Evolutionary conservation across 768 basidiomycete species (phyloP), one percentile per base, ranked within the genome.

Genomic region (Tremella mesenterica): DNA sequence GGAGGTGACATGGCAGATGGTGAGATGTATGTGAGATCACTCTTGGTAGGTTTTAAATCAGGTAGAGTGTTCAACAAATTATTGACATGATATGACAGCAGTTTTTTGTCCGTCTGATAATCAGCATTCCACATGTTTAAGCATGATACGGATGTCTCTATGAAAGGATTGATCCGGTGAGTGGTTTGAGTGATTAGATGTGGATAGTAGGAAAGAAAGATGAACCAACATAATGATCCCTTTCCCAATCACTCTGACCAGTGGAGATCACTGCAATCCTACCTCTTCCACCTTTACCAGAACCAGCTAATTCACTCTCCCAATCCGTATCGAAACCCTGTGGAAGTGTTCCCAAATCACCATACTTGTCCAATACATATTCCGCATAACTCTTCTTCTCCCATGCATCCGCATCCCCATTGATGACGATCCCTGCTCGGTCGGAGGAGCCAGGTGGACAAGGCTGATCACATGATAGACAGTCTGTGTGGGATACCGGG

Each of bases 191-290:
- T 29, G 43, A 28, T 34, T 27, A n/a, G 1, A 27, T 56, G 2
- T 16, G 25, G n/a, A n/a, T n/a, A n/a, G n/a, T n/a, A n/a, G n/a
- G n/a, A n/a, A 12, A 34, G 26, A 28, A 27, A 20, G 8, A 2
- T 36, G 18, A 20, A 53, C 64, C 39, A 49, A 69, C 64, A 2
- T 85, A 85, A 54, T 96, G 81, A 38, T 90, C 83, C 36, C 78
- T 77, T 33, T 82, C 80, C 92, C 92, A 96, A 75, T 97, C 89
- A 18, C 82, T 78, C 73, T 86, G 83, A 5, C 89, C 89, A 0
- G 90, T 93, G 1, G 88, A 91, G 49, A 96, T 86, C 29, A 96
- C 77, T 29, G 93, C 45, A 58, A 85, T 87, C 78, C 90, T 85
- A 21, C 89, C 83, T 33, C 80, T 81, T 71, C 88, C 90, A 2